These are phyloP conservation scores for Tillandsia fasciculata DNA, from an alignment of 176 grass and related monocot species.

Conservation along the genomic window DNA sequence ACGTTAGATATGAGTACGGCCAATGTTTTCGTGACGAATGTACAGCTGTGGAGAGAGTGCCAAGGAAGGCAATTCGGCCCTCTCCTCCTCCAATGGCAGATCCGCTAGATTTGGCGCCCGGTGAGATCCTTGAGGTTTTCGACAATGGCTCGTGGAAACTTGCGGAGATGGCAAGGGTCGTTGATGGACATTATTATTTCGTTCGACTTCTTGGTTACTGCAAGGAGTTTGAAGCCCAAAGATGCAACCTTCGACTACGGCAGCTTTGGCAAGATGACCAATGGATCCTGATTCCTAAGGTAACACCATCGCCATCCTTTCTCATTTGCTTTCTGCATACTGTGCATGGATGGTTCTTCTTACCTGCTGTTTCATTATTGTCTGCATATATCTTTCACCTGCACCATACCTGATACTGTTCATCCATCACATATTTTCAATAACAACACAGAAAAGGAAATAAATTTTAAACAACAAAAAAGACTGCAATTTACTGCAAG, in stretches of 20 bases:
- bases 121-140: constrained; percentile 54
- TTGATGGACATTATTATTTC: constrained; percentile 37
- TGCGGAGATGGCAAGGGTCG: constrained; percentile 34
- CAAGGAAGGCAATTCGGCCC: constrained; percentile 57
- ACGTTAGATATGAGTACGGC: constrained; percentile 38
- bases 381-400: too few relatives aligned
- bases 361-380: too few relatives aligned
- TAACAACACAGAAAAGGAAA: too few relatives aligned
- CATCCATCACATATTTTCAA: too few relatives aligned
- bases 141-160: constrained; percentile 65
- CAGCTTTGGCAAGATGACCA: constrained; percentile 56
- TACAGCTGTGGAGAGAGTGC: constrained; percentile 38
- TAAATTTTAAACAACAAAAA: too few relatives aligned
- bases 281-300: constrained; percentile 67
- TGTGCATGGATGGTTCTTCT: too few relatives aligned
- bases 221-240: constrained; percentile 35
- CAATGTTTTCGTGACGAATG: not conserved
- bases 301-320: constrained; percentile 8
- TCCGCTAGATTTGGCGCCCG: constrained; percentile 25
- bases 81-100: constrained; percentile 15
- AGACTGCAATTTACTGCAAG: too few relatives aligned
- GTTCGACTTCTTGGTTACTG: constrained; percentile 50
- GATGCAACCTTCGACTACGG: constrained; percentile 37
- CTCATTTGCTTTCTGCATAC: not conserved
- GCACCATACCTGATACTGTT: too few relatives aligned